A percentile compares a stretch with the other conserved stretches of the same genome.
Conservation (phyloP, 495 filamentous ascomycete genomes). For the Darksidea phi region DNA sequence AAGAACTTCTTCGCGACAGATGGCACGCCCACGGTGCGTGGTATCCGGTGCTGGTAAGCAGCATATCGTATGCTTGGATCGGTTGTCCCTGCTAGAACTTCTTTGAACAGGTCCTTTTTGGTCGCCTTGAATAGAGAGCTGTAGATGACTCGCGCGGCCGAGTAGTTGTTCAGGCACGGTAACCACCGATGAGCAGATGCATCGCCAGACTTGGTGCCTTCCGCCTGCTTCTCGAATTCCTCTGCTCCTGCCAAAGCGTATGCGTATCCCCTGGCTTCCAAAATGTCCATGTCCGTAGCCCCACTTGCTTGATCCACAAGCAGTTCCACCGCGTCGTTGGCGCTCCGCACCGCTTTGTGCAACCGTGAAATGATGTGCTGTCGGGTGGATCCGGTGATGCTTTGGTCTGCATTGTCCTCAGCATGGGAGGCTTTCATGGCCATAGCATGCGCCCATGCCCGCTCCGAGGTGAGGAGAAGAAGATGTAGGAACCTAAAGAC, state of each 20-base stretch:
- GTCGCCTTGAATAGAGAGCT: slow-evolving; percentile 63
- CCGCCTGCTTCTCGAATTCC: slow-evolving; percentile 72
- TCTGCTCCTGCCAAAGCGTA: slow-evolving; percentile 70
- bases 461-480: slow-evolving; percentile 79
- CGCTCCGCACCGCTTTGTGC: slow-evolving; percentile 70
- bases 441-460: slow-evolving; percentile 97
- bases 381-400: slow-evolving; percentile 72
- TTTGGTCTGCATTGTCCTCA: slow-evolving; percentile 66
- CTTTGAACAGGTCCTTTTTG: slow-evolving; percentile 74
- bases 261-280: slow-evolving; percentile 85
- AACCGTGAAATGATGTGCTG: slow-evolving; percentile 86
- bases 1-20: slow-evolving; percentile 75
- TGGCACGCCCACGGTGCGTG: slow-evolving; percentile 75
- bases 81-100: slow-evolving; percentile 78
- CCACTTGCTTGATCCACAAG: slow-evolving; percentile 61
- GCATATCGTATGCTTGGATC: slow-evolving; percentile 94
- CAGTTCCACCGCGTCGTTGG: slow-evolving; percentile 64
- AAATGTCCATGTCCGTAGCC: slow-evolving; percentile 66
- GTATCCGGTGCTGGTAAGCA: slow-evolving; percentile 77
- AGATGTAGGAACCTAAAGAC: slow-evolving; percentile 68
- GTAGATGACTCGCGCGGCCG: slow-evolving; percentile 80
- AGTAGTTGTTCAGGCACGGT: slow-evolving; percentile 68
- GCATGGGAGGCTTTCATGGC: slow-evolving; percentile 82
- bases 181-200: slow-evolving; percentile 61
- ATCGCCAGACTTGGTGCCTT: slow-evolving; percentile 31